Evolutionary conservation across 2,329 filamentous ascomycete species (phyloP).

Genomic region (Fusarium nisikadoi): DNA sequence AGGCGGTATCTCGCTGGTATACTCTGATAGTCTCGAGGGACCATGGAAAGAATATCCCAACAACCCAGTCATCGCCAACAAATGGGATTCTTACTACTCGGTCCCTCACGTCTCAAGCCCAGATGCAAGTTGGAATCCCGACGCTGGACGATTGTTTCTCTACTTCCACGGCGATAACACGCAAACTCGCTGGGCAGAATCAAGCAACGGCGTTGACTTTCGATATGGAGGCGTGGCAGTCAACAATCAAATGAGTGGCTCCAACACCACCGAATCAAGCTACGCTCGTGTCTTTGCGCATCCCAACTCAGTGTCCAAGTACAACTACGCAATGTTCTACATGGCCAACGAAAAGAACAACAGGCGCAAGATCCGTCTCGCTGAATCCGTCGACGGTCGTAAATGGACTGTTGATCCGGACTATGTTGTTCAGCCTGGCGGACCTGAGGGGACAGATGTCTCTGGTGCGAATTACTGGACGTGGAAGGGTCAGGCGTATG

Average conservation of each 20-base stretch:
- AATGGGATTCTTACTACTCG: conserved; percentile 16
- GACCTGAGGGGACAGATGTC: conserved; percentile 3
- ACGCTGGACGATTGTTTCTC: conserved; percentile 5
- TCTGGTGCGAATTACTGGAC: conserved; percentile 26
- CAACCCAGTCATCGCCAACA: conserved; percentile 20
- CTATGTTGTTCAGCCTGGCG: conserved; percentile 6
- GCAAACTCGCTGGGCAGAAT: conserved; percentile 18
- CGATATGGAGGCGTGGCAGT: conserved; percentile 32
- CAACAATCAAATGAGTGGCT: conserved; percentile 36
- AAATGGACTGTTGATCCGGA: conserved; percentile 30
- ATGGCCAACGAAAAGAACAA: conserved; percentile 43
- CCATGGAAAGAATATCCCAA: conserved; percentile 19
- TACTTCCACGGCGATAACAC: conserved; percentile 31
- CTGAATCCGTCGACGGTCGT: conserved; percentile 39
- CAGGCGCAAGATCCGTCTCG: conserved; percentile 39
- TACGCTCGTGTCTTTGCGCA: conserved; percentile 43
- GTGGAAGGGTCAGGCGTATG: conserved; percentile 15
- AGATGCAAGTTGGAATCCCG: conserved; percentile 15
- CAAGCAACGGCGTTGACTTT: conserved; percentile 14
- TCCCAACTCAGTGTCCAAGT: conserved; percentile 31
- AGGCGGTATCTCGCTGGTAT: conserved; percentile 38
- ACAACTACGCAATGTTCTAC: conserved; percentile 44
- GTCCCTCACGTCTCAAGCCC: conserved; percentile 32
- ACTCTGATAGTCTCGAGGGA: conserved; percentile 29
- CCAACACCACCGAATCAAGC: conserved; percentile 40